Conservation (phyloP, 148 eudicot genomes). For the Cornus controversa region DNA sequence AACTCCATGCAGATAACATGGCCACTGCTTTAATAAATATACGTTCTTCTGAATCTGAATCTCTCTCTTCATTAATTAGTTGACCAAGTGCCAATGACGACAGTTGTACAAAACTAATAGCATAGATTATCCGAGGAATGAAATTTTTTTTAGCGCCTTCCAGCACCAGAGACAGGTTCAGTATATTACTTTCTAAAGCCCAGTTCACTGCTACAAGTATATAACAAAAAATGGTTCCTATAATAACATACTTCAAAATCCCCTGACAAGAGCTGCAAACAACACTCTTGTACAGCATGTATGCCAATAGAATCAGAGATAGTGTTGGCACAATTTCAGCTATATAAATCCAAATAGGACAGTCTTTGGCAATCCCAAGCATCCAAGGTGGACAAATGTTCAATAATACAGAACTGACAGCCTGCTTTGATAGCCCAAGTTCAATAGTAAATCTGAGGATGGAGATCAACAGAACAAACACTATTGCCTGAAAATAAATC, state of each 20-base stretch:
- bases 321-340: slow-evolving; percentile 49
- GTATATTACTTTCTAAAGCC: slow-evolving; percentile 57
- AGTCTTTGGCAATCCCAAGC: slow-evolving; percentile 42
- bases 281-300: slow-evolving; percentile 42
- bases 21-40: slow-evolving; percentile 51
- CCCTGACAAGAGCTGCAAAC: slow-evolving; percentile 25
- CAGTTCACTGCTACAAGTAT: slow-evolving; percentile 61
- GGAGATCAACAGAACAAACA: slow-evolving; percentile 51
- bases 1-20: slow-evolving; percentile 79
- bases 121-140: slow-evolving; percentile 71
- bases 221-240: slow-evolving; percentile 60
- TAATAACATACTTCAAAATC: slow-evolving; percentile 46
- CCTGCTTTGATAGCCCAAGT: slow-evolving; percentile 80
- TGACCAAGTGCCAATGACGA: slow-evolving; percentile 44
- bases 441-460: slow-evolving; percentile 63
- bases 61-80: slow-evolving; percentile 31
- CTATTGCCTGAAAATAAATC: slow-evolving; percentile 55
- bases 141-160: slow-evolving; percentile 36
- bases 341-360: slow-evolving; percentile 43
- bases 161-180: slow-evolving; percentile 31
- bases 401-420: slow-evolving; percentile 37
- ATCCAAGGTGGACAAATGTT: slow-evolving; percentile 39
- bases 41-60: slow-evolving; percentile 37
- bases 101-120: slow-evolving; percentile 61
- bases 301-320: slow-evolving; percentile 52